Evolutionary conservation across 78 protist species (phyloP), one percentile per base, ranked within the genome.

Genomic region (Dictyostelium intermedium): DNA sequence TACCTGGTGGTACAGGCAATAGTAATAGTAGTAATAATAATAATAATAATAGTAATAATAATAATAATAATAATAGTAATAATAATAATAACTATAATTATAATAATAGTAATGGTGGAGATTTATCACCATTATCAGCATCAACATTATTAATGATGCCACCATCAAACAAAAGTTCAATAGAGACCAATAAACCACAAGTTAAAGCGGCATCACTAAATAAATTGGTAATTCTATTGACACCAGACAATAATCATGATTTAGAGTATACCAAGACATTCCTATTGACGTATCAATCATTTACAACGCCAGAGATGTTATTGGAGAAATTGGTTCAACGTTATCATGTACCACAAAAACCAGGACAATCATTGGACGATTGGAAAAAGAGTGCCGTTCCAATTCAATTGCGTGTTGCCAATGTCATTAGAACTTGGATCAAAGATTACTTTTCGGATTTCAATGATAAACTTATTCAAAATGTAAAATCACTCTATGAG

Each of bases 201-300:
- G 73, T 89, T 47, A 89, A 89, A 43, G 94, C 94, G 53, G 94
- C 94, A 32, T 70, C 87, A 32, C 41, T 89, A 5, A 89, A 89
- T 39, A 89, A 89, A 34, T 80, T 89, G 30, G 94, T 89, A 2
- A 80, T 89, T 25, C 56, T 89, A 25, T 80, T 89, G 41, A 70
- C 94, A 47, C 94, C 94, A 13, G 94, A 89, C 18, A 89, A 80
- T 34, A 89, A 89, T 35, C 94, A 89, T 79, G 94, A 89, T 80
- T 60, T 70, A 20, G 94, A 94, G 14, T 94, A 69, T 73, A 39
- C 84, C 6, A 85, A 84, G 73, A 87, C 93, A 23, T 94, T 94
- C 84, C 39, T 94, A 0, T 25, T 94, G 20, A 95, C 97, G 9
- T 95, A 95, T 69, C 91, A 91, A 84, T 86, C 94, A 45, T 95